Evolutionary conservation across 345 rosid species (phyloP), one percentile per base, ranked within the genome.

Genomic region (Linum trigynum): DNA sequence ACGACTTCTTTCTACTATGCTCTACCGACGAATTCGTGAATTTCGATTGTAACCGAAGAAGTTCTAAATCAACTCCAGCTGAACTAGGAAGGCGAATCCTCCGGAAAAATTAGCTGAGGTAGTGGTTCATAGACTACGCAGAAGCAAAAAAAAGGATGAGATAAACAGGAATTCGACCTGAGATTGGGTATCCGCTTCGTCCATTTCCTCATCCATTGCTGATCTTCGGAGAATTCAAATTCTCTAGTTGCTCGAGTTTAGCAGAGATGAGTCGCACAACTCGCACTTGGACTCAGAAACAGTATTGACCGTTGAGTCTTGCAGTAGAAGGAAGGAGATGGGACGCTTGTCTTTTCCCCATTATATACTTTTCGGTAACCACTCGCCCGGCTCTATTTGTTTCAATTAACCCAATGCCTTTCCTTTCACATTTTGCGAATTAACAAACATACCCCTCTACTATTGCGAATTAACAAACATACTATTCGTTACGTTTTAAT

Each of bases 181-280:
- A 64, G 88, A 70, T 37, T 72, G 76, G 45, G 77, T 82, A 59
- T 83, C 95, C 1, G 85, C 69, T 74, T 88, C 91, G 80, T 85
- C 92, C 69, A 78, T 80, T 70, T 91, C 96, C 76, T 85, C 32
- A 23, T 23, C 84, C 82, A 75, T 74, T 61, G 62, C 11, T n/a
- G 16, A n/a, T 38, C 51, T 59, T 55, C 61, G 57, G 51, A 45
- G 51, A 45, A 45, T 45, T 45, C 51, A 45, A 45, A 45, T 45
- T 7, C 32, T 23, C 32, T 45, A 7, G 51, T 45, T 45, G 51
- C 51, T 45, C 32, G 32, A 23, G 32, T 23, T 23, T 23, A 23
- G 51, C 51, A 7, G 51, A 45, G 12, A 7, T 7, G 51, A 5
- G 12, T 9, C 51, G 51, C 51, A 7, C 51, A 45, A 8, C 7